Evolutionary conservation across 352 stramenopile species (phyloP), one percentile per base, ranked within the genome.

Genomic region (Phytophthora sp.): DNA sequence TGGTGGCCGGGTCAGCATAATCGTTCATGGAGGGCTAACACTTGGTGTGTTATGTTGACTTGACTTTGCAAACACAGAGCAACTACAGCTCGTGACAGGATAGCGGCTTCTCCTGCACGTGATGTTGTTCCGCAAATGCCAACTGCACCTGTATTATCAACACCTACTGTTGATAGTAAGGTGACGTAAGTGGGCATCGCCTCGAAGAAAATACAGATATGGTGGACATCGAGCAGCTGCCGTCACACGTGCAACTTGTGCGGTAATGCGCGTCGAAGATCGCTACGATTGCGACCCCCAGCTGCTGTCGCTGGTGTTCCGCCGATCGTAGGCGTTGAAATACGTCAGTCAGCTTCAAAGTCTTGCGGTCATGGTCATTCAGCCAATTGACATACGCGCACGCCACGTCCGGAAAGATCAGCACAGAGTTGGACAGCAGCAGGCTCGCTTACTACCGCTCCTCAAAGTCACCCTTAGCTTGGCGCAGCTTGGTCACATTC

Each of bases 371-470:
- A 15, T 54, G 21, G 20, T 53, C 12, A 20, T 53, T 62, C 20
- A 53, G 15, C 53, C 27, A 61, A 18, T 53, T 23, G 3, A 18
- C 27, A 18, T 61, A 42, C 27, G 52, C 39, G 3, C 54, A 23
- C 6, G 42, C 26, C 20, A 63, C 9, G 12, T 52, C 29, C 3
- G 2, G 54, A 15, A 61, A 33, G 7, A 42, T 39, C 4, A 53
- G 21, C 20, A 62, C 41, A 3, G 11, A 45, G 29, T 52, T 61
- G 3, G 53, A 61, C 1, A 53, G 41, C 39, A 62, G 12, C 23
- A 51, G 52, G 35, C 52, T 59, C 4, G 41, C 39, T 1, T 53
- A 41, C 12, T 62, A 30, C 41, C 41, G 45, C 41, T 53, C 41
- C 29, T 31, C 39, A 8, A 62, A 47, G 6, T 62, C 54, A 2